phyloP scores from a whole-genome alignment of 2,329 filamentous ascomycete species.

The Hortaea sp. region DNA sequence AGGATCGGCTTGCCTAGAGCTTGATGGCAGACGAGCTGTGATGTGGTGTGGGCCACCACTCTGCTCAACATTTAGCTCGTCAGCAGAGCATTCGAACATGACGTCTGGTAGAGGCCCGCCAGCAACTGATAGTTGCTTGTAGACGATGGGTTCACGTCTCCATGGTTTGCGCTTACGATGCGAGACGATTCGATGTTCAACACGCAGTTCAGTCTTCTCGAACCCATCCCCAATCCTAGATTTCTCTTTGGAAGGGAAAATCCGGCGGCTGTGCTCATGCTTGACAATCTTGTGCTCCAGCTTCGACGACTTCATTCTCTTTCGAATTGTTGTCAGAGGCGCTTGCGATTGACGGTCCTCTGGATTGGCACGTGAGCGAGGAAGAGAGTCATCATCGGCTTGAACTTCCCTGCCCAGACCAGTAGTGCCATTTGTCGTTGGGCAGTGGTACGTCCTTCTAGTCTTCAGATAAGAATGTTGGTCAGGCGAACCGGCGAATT shows the following conservation, averaged over 20 bases:
- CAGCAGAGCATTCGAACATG: slow-evolving; percentile 8
- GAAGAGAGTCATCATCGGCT: too few species aligned
- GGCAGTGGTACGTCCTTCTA: too few species aligned
- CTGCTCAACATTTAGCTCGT: slow-evolving; percentile 5
- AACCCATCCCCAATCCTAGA: slow-evolving; percentile 9
- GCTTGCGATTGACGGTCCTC: slow-evolving; percentile 1
- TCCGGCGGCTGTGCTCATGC: not conserved
- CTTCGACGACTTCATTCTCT: slow-evolving; percentile 7
- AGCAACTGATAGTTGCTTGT: not conserved
- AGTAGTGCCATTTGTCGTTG: too few species aligned
- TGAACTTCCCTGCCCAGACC: too few species aligned
- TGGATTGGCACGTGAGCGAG: too few species aligned
- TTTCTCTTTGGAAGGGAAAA: not conserved
- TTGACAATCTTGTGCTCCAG: slow-evolving; percentile 1
- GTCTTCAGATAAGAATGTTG: too few species aligned
- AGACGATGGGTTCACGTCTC: not conserved
- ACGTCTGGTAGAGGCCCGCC: slow-evolving; percentile 19
- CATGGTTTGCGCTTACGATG: not conserved
- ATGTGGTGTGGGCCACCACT: not conserved
- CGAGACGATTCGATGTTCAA: not conserved
- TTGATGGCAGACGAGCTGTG: not conserved
- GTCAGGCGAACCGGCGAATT: too few species aligned
- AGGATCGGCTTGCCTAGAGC: too few species aligned
- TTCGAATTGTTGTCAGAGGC: slow-evolving; percentile 13
- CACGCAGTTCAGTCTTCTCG: slow-evolving; percentile 4